A percentile compares a stretch with the other conserved stretches of the same genome.
phyloP scores from a whole-genome alignment of 805 yeast genomes.

The Ogataea siamensis region DNA sequence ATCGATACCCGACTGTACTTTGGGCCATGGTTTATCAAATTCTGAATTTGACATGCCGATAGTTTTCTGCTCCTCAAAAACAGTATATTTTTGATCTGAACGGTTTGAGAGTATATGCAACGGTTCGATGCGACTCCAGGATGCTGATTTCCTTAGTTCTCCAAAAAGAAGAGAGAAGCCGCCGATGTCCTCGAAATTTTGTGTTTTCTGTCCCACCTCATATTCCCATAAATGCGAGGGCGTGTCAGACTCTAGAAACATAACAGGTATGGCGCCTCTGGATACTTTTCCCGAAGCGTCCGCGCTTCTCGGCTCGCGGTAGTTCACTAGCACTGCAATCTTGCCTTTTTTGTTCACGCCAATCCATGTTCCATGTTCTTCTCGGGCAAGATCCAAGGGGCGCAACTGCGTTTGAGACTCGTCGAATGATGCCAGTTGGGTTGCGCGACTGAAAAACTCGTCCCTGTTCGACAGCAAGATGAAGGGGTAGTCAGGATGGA shows the following conservation, averaged over 20 bases:
- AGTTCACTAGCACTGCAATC: constrained; percentile 75
- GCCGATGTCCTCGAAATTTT: constrained; percentile 43
- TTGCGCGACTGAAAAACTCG: constrained; percentile 74
- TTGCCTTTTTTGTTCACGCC: constrained; percentile 58
- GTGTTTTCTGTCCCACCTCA: constrained; percentile 28
- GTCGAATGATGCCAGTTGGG: constrained; percentile 50
- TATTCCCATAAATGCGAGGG: constrained; percentile 46
- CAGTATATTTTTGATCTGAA: constrained; percentile 31
- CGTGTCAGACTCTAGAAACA: constrained; percentile 34
- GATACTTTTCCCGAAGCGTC: constrained; percentile 32
- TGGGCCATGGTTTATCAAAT: constrained; percentile 72
- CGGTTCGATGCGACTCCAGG: constrained; percentile 33
- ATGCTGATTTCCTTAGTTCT: constrained; percentile 31
- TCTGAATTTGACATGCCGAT: constrained; percentile 69
- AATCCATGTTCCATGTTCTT: constrained; percentile 89
- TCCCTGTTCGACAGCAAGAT: constrained; percentile 83
- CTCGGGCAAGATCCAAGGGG: constrained; percentile 72
- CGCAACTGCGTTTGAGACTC: constrained; percentile 41
- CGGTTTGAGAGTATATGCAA: constrained; percentile 51
- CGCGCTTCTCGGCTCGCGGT: constrained; percentile 45
- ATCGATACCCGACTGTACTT: constrained; percentile 63
- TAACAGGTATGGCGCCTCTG: constrained; percentile 46
- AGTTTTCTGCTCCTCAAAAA: constrained; percentile 27
- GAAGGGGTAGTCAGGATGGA: constrained; percentile 72
- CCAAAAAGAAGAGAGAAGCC: constrained; percentile 67